phyloP scores from a whole-genome alignment of 139 green algal species.

The Haematococcus sp. region DNA sequence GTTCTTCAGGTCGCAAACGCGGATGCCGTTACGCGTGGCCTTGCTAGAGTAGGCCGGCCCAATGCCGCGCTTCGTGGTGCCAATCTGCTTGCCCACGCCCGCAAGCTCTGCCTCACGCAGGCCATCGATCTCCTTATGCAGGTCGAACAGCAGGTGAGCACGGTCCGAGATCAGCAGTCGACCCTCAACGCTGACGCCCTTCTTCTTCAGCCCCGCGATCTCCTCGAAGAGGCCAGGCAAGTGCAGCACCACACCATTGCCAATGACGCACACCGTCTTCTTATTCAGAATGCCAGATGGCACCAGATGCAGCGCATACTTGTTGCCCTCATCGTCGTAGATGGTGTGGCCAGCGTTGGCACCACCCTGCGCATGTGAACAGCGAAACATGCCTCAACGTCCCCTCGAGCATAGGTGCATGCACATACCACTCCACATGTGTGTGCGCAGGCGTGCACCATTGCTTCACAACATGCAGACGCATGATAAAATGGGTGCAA shows the following conservation, averaged over 20 bases:
- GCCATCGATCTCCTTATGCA: constrained; percentile 98
- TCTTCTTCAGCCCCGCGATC: constrained; percentile 65
- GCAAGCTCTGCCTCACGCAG: constrained; percentile 88
- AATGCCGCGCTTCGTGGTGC: constrained; percentile 98
- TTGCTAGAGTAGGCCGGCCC: constrained; percentile 96
- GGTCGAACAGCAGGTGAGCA: constrained; percentile 97
- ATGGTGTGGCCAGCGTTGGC: constrained; percentile 99
- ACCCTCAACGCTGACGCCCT: constrained; percentile 48
- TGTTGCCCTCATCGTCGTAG: constrained; percentile 93
- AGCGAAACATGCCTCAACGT: too few species aligned
- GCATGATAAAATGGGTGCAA: too few species aligned
- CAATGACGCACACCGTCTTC: constrained; percentile 88
- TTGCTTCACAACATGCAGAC: too few species aligned
- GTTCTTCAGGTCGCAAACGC: constrained; percentile 85
- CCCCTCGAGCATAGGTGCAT: too few species aligned
- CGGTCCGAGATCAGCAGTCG: constrained; percentile 81
- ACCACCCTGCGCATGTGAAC: constrained; percentile 71
- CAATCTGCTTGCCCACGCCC: constrained; percentile 74
- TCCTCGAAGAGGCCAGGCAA: constrained; percentile 94
- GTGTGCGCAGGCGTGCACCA: too few species aligned
- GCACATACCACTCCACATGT: too few species aligned
- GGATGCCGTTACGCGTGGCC: constrained; percentile 90
- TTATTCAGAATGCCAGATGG: constrained; percentile 95
- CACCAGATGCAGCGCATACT: constrained; percentile 97
- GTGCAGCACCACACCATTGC: constrained; percentile 97